These are phyloP conservation scores for Adansonia rubrostipa DNA, from an alignment of 441 rosid species.

Conservation along the genomic window DNA sequence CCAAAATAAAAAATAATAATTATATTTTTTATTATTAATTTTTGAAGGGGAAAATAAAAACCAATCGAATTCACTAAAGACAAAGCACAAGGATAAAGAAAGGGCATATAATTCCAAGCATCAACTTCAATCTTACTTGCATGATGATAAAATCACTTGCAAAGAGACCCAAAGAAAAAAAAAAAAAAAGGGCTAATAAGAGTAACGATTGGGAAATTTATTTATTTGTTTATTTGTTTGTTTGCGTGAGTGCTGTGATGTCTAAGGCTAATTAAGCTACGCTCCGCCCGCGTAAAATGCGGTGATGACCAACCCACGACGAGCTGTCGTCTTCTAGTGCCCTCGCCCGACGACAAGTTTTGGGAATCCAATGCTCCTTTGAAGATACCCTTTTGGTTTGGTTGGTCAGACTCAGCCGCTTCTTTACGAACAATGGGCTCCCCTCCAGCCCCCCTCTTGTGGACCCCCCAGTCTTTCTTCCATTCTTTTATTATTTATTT, in stretches of 20 bases:
- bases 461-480: conserved; percentile 5
- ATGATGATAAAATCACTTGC: not conserved
- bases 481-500: not conserved
- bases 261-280: not conserved
- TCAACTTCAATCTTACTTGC: not conserved
- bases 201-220: not conserved
- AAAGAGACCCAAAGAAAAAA: not conserved
- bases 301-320: conserved; percentile 23
- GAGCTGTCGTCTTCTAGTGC: conserved; percentile 36
- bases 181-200: not conserved
- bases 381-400: not conserved
- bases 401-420: conserved; percentile 5
- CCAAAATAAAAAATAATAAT: too few relatives aligned
- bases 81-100: conserved; percentile 9
- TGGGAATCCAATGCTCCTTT: conserved; percentile 43
- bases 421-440: conserved; percentile 6
- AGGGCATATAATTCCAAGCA: conserved; percentile 5
- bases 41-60: not conserved
- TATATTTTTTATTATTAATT: too few relatives aligned
- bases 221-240: not conserved
- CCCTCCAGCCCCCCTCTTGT: too few relatives aligned
- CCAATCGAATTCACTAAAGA: not conserved
- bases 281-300: conserved; percentile 23
- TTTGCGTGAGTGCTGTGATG: not conserved
- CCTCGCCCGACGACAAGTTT: conserved; percentile 25